A percentile compares a stretch with the other conserved stretches of the same genome.
phyloP scores from a whole-genome alignment of 2,329 filamentous ascomycete genomes.

The Proliferodiscus dingleyae region DNA sequence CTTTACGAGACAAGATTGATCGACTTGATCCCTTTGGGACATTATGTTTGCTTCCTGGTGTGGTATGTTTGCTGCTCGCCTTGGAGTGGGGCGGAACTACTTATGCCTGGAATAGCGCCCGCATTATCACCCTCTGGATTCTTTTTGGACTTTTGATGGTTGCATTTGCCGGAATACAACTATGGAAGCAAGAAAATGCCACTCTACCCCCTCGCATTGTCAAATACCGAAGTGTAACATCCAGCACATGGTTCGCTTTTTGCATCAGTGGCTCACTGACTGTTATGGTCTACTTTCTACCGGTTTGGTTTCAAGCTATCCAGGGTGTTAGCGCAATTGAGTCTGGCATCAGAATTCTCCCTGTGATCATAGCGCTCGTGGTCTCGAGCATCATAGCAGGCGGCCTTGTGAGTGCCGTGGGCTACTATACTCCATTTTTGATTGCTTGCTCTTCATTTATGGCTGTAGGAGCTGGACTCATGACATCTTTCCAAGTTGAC shows the following conservation, averaged over 20 bases:
- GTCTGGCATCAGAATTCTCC: constrained; percentile 29
- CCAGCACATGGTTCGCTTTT: constrained; percentile 22
- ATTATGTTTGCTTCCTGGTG: constrained; percentile 24
- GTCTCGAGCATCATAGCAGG: constrained; percentile 26
- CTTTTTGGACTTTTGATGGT: constrained; percentile 23
- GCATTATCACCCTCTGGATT: constrained; percentile 30
- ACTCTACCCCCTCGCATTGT: constrained; percentile 35
- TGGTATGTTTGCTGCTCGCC: constrained; percentile 31
- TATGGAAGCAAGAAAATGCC: constrained; percentile 32
- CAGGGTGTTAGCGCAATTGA: constrained; percentile 36
- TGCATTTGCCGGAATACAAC: constrained; percentile 26
- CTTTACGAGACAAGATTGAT: constrained; percentile 37
- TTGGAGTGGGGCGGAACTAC: constrained; percentile 33
- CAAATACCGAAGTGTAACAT: constrained; percentile 29
- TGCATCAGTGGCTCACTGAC: constrained; percentile 25
- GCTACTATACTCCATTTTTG: constrained; percentile 32
- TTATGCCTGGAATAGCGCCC: constrained; percentile 31
- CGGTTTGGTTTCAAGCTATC: constrained; percentile 41
- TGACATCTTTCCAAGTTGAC: constrained; percentile 11
- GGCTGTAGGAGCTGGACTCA: constrained; percentile 14
- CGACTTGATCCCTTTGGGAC: constrained; percentile 31
- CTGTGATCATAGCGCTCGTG: constrained; percentile 27
- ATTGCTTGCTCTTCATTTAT: constrained; percentile 34
- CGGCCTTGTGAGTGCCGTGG: constrained; percentile 12
- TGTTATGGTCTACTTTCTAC: constrained; percentile 35